Conservation (phyloP, 768 basidiomycete species). For the Lactarius vividus region DNA sequence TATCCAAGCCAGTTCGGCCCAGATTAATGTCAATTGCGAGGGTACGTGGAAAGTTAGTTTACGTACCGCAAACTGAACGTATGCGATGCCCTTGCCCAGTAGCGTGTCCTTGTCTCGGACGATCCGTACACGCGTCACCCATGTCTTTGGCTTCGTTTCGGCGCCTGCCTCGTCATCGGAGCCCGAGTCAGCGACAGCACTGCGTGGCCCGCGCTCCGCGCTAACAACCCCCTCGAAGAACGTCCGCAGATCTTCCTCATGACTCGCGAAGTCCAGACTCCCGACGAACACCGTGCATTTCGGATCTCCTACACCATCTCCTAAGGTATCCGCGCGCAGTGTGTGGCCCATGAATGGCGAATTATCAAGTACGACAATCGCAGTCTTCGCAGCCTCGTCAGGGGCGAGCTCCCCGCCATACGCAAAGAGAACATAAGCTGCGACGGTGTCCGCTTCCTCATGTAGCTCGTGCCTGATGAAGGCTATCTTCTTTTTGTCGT, state of each 20-base stretch:
- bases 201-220: conserved; percentile 64
- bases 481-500: conserved; percentile 89
- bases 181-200: conserved; percentile 31
- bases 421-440: conserved; percentile 91
- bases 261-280: conserved; percentile 87
- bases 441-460: conserved; percentile 66
- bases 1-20: conserved; percentile 33
- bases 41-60: not conserved
- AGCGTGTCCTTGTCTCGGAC: conserved; percentile 89
- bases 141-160: conserved; percentile 43
- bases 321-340: conserved; percentile 74
- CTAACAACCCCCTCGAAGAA: conserved; percentile 82
- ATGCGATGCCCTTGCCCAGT: conserved; percentile 93
- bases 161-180: conserved; percentile 33
- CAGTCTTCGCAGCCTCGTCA: conserved; percentile 61
- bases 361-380: conserved; percentile 62
- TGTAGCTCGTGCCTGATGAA: conserved; percentile 95
- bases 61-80: conserved; percentile 82
- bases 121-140: conserved; percentile 85
- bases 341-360: conserved; percentile 72
- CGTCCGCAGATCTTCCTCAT: conserved; percentile 82
- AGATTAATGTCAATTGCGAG: not conserved
- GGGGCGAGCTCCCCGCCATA: conserved; percentile 66
- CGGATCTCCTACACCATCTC: conserved; percentile 55
- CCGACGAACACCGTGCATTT: conserved; percentile 88